Percentiles rank a stretch among this genome's conserved stretches.
phyloP scores from a whole-genome alignment of 108 stramenopile species.

The Skeletonema marinoi region DNA sequence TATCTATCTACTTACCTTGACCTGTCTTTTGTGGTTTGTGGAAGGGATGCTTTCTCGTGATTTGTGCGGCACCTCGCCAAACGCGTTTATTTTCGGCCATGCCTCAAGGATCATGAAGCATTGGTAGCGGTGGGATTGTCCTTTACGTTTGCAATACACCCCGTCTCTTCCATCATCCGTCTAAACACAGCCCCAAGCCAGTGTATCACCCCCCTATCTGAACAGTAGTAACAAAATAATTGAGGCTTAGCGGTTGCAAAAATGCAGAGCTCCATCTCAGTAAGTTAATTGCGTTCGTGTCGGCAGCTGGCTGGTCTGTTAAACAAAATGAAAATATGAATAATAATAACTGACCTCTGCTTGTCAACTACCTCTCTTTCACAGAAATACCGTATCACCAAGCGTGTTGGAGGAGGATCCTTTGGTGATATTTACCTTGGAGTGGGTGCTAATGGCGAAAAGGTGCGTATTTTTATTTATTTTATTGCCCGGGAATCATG shows the following conservation, averaged over 20 bases:
- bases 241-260: background rate
- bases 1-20: no score
- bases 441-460: conserved; percentile 87
- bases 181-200: background rate
- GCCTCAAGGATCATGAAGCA: no score
- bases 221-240: background rate
- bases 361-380: conserved; percentile 9
- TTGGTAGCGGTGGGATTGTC: no score
- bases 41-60: no score
- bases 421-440: conserved; percentile 99
- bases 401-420: conserved; percentile 98
- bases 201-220: background rate
- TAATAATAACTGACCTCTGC: background rate
- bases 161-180: background rate
- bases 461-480: conserved; percentile 39
- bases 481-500: background rate
- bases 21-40: no score
- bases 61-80: no score
- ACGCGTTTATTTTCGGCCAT: no score
- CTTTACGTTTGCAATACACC: no score
- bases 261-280: conserved; percentile 64
- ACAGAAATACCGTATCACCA: conserved; percentile 97
- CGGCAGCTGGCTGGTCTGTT: background rate
- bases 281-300: conserved; percentile 26
- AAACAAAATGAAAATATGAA: background rate